Evolutionary conservation across 768 basidiomycete species (phyloP), one percentile per base, ranked within the genome.

Genomic region (Russula olivacea): DNA sequence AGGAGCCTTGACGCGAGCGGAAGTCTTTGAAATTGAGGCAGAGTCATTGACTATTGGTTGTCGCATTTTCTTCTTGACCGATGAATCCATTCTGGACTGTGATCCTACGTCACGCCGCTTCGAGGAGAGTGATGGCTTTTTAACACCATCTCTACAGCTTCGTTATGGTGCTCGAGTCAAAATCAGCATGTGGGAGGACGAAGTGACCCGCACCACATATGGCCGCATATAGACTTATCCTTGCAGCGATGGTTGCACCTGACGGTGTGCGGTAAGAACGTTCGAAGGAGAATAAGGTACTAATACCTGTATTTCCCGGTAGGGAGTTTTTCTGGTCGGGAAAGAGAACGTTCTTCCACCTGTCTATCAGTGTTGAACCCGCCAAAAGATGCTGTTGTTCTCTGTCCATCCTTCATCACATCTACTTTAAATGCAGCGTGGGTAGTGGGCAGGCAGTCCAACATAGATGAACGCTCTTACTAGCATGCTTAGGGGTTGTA

Each of bases 211-310:
- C 56, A 90, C 91, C 91, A 93, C 40, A 85, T 71, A 75, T 93
- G 91, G 28, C 86, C 81, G 70, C 91, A 93, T 48, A 76, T 79
- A 4, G 76, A 74, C 72, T 91, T 93, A 69, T 91, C 84, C 71
- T 87, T 89, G 78, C 91, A 93, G 23, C 79, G 56, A 68, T 93
- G 91, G 67, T 89, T 88, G 69, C 91, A 93, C 55, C 89, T 91
- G 45, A 21, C 25, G 17, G n/a, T 30, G 2, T 58, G 21, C 3
- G 15, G 47, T 40, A 23, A 48, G 47, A 54, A 32, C 21, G 15
- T 34, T 23, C 15, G 25, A 15, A 38, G 15, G 28, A 25, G 9
- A 21, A 25, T 19, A 56, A 53, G 11, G 25, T 6, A 19, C 21
- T 8, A 28, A 23, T 60, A 68, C 89, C 77, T 76, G 65, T 82